Conservation (phyloP, 2,329 filamentous ascomycete genomes). For the Colletotrichum chlorophyti region DNA sequence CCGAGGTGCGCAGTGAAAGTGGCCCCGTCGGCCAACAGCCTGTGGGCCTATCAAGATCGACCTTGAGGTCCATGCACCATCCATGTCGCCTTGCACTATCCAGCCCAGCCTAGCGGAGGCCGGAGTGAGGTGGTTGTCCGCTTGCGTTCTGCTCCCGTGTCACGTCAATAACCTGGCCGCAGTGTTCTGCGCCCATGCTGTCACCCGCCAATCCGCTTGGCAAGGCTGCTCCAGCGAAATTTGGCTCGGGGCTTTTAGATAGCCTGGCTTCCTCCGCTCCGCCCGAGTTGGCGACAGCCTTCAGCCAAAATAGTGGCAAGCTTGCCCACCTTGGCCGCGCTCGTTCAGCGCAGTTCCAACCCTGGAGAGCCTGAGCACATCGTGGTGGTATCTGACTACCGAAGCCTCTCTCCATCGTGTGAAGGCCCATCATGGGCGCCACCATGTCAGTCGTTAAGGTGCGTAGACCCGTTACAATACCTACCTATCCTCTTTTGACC, state of each 20-base stretch:
- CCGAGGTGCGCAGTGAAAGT: background rate
- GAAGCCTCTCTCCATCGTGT: background rate
- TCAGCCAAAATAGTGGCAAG: background rate
- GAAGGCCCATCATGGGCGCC: conserved; percentile 38
- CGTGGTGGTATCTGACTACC: no score
- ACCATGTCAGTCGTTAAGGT: conserved; percentile 45
- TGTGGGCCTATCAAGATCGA: background rate
- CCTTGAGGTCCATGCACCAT: background rate
- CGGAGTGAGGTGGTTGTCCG: conserved; percentile 13
- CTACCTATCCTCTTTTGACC: background rate
- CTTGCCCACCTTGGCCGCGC: background rate
- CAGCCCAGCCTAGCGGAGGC: conserved; percentile 3
- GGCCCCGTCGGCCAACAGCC: no score
- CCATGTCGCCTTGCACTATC: no score
- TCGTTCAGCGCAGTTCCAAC: background rate
- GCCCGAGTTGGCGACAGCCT: background rate
- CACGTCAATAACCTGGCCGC: conserved; percentile 24
- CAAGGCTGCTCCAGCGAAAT: conserved; percentile 4
- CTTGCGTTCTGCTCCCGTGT: conserved; percentile 22
- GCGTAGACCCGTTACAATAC: no score
- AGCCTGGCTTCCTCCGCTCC: conserved; percentile 17
- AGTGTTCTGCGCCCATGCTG: background rate
- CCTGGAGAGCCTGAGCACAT: background rate
- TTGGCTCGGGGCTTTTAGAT: no score
- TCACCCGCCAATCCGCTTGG: background rate